Evolutionary conservation across 1,139 yeast species (phyloP).

Genomic region (Suhomyces yuchorum): DNA sequence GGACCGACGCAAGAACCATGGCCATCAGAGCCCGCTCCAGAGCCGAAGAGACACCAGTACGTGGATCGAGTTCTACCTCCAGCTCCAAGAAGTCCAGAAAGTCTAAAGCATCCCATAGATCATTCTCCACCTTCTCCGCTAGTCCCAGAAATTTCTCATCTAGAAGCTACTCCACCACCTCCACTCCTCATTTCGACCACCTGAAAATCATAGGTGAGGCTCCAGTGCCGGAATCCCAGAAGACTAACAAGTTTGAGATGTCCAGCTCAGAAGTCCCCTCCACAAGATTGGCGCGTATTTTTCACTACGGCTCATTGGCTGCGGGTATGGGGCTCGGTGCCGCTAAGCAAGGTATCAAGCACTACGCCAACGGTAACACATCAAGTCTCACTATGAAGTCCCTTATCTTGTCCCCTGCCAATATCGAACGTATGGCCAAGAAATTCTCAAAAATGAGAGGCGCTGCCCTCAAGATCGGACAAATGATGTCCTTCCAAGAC

Average conservation of each 20-base stretch:
- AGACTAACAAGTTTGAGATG: slow-evolving; percentile 46
- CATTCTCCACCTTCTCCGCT: slow-evolving; percentile 6
- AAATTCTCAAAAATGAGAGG: slow-evolving; percentile 96
- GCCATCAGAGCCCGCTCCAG: slow-evolving; percentile 15
- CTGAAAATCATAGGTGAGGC: slow-evolving; percentile 11
- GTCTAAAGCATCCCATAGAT: slow-evolving; percentile 1
- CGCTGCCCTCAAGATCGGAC: slow-evolving; percentile 95
- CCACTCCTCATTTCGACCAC: slow-evolving; percentile 18
- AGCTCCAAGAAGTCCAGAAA: slow-evolving; percentile 1
- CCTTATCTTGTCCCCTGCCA: slow-evolving; percentile 73
- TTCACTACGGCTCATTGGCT: slow-evolving; percentile 91
- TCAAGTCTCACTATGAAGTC: slow-evolving; percentile 55
- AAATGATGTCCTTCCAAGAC: slow-evolving; percentile 92
- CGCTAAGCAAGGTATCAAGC: slow-evolving; percentile 73
- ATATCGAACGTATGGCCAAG: slow-evolving; percentile 83
- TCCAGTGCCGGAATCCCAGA: slow-evolving; percentile 23
- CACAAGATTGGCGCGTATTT: slow-evolving; percentile 78
- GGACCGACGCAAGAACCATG: slow-evolving; percentile 21
- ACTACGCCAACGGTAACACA: slow-evolving; percentile 54
- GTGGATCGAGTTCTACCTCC: neutral
- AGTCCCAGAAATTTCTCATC: slow-evolving; percentile 3
- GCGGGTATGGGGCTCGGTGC: slow-evolving; percentile 90
- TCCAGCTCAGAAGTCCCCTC: slow-evolving; percentile 79
- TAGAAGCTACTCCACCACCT: slow-evolving; percentile 23
- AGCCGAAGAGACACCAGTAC: neutral